Percentiles rank a stretch among this genome's conserved stretches.
Evolutionary conservation across 192 early-diverging fungal genomes (phyloP).

Genomic region (Coemansia sp.): DNA sequence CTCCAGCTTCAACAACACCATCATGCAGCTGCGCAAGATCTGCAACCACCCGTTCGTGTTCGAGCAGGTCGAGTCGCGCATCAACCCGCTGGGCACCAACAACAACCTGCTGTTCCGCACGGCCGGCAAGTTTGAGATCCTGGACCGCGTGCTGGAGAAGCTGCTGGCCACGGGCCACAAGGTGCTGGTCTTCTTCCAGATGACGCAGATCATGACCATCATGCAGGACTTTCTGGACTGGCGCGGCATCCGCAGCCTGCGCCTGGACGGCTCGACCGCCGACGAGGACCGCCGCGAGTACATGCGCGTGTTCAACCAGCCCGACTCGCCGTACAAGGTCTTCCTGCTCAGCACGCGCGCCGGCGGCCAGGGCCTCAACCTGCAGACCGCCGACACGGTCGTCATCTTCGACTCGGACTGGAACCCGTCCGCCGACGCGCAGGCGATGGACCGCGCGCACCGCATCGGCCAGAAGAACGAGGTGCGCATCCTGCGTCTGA

Average conservation of each 20-base stretch:
- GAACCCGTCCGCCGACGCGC: slow-evolving; percentile 98
- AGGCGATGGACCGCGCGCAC: slow-evolving; percentile 99
- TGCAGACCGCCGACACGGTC: slow-evolving; percentile 97
- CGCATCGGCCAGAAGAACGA: slow-evolving; percentile 99
- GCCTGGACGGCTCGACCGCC: slow-evolving; percentile 90
- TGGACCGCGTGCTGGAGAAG: slow-evolving; percentile 95
- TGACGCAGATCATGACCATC: slow-evolving; percentile 91
- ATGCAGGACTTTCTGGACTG: slow-evolving; percentile 92
- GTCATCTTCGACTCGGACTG: slow-evolving; percentile 99
- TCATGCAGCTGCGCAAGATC: slow-evolving; percentile 98
- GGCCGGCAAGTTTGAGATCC: slow-evolving; percentile 94
- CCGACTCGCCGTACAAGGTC: slow-evolving; percentile 74
- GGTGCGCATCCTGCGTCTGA: slow-evolving; percentile 90
- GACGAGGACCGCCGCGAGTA: slow-evolving; percentile 80
- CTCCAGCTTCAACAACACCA: slow-evolving; percentile 81
- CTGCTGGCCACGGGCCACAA: slow-evolving; percentile 73
- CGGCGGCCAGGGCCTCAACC: slow-evolving; percentile 93
- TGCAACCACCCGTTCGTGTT: slow-evolving; percentile 99
- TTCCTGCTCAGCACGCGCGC: slow-evolving; percentile 95
- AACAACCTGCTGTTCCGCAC: slow-evolving; percentile 79
- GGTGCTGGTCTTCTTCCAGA: slow-evolving; percentile 79
- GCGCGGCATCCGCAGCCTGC: slow-evolving; percentile 68
- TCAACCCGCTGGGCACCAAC: slow-evolving; percentile 69
- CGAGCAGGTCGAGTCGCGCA: slow-evolving; percentile 79
- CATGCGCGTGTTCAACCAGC: slow-evolving; percentile 79